phyloP scores from a whole-genome alignment of 1,139 yeast genomes.

The Kurtzmaniella quercitrusa region DNA sequence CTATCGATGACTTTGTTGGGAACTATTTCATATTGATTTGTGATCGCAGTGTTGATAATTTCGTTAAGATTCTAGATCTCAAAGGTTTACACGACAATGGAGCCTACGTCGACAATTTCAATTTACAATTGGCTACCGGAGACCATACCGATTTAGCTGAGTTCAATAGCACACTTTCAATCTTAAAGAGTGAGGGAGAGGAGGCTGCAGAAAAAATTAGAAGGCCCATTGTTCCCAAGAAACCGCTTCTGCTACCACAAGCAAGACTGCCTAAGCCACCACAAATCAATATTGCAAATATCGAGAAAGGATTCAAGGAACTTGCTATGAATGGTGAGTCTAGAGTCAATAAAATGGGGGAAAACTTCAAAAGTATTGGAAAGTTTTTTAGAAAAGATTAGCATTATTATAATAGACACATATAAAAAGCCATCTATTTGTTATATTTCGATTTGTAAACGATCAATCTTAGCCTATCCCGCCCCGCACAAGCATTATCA shows the following conservation, averaged over 20 bases:
- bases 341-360: conserved; percentile 55
- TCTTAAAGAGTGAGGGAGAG: conserved; percentile 16
- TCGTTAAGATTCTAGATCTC: conserved; percentile 58
- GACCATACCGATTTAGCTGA: conserved; percentile 36
- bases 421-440: no score
- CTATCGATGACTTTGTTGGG: conserved; percentile 59
- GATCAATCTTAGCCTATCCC: no score
- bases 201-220: conserved; percentile 3
- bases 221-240: conserved; percentile 3
- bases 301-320: conserved; percentile 55
- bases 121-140: conserved; percentile 51
- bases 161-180: conserved; percentile 38
- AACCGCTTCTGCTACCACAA: not conserved
- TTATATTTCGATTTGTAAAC: no score
- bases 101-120: conserved; percentile 55
- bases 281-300: conserved; percentile 41
- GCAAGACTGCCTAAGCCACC: conserved; percentile 6
- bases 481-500: no score
- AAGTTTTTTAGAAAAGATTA: conserved; percentile 52
- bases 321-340: conserved; percentile 51
- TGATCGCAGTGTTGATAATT: conserved; percentile 61
- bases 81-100: conserved; percentile 45
- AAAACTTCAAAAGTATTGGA: conserved; percentile 55
- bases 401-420: not conserved
- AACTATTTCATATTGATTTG: conserved; percentile 66